A percentile compares a stretch with the other conserved stretches of the same genome.
Conservation (phyloP, 2,329 filamentous ascomycete species). For the Penicillium sp. region DNA sequence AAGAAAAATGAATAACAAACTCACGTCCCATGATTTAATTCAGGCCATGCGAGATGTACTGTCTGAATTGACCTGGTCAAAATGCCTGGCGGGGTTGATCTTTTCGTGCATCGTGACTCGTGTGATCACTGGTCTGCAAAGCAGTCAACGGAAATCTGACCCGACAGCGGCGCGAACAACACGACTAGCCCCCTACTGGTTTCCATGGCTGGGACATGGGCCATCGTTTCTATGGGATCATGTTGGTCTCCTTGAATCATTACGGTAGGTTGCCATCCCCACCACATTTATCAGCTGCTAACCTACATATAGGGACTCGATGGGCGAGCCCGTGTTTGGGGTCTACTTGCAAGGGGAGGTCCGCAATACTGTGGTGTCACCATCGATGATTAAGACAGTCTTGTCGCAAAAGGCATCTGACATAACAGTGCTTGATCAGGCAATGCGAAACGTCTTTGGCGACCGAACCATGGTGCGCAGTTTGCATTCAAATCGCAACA, state of each 20-base stretch:
- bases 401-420: slow-evolving; percentile 33
- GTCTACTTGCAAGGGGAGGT: slow-evolving; percentile 51
- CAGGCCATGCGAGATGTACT: slow-evolving; percentile 22
- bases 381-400: slow-evolving; percentile 46
- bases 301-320: slow-evolving; percentile 32
- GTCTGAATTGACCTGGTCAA: slow-evolving; percentile 25
- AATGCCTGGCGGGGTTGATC: slow-evolving; percentile 28
- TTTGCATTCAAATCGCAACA: slow-evolving; percentile 34
- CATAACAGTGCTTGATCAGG: slow-evolving; percentile 32
- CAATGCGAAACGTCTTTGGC: slow-evolving; percentile 46
- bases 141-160: slow-evolving; percentile 21
- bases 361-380: slow-evolving; percentile 53
- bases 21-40: slow-evolving; percentile 19
- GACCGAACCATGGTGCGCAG: slow-evolving; percentile 40
- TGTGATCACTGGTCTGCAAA: slow-evolving; percentile 37
- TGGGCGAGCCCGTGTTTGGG: slow-evolving; percentile 46
- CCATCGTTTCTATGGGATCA: slow-evolving; percentile 49
- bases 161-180: slow-evolving; percentile 38
- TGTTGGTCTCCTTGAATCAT: slow-evolving; percentile 44
- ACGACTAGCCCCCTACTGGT: slow-evolving; percentile 58
- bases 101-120: slow-evolving; percentile 40
- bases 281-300: slow-evolving; percentile 5
- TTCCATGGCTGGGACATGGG: slow-evolving; percentile 58
- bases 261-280: slow-evolving; percentile 36
- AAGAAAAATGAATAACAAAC: slow-evolving; percentile 17